Percentiles rank a stretch among this genome's conserved stretches.
These are phyloP conservation scores for Aspergillus pseudoglaucus DNA, from an alignment of 2,329 filamentous ascomycete genomes.

Conservation along the genomic window DNA sequence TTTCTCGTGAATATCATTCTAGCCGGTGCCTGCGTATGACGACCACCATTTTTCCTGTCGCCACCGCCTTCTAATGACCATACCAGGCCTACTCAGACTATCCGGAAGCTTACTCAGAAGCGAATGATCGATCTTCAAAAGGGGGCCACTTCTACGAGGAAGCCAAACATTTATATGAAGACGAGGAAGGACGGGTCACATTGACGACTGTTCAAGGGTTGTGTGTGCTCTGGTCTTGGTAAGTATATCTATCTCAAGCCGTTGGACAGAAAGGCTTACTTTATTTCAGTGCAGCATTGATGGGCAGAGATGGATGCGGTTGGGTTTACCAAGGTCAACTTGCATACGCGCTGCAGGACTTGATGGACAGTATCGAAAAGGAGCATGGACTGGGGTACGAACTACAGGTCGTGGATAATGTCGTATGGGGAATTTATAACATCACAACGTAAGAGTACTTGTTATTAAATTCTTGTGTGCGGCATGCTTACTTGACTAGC, in stretches of 20 bases:
- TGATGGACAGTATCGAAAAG: constrained; percentile 12
- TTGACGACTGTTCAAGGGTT: constrained; percentile 26
- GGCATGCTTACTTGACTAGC: not conserved
- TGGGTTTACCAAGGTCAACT: constrained; percentile 23
- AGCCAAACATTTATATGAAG: constrained; percentile 23
- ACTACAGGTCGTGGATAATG: constrained; percentile 8
- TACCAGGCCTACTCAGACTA: constrained; percentile 24
- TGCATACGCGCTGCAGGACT: constrained; percentile 18
- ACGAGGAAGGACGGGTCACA: constrained; percentile 24
- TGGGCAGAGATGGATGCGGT: constrained; percentile 25
- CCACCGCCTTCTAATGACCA: not conserved
- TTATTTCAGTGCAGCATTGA: constrained; percentile 21
- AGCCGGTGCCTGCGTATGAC: constrained; percentile 20
- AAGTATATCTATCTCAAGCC: constrained; percentile 2
- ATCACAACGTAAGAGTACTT: constrained; percentile 16
- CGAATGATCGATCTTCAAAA: constrained; percentile 12
- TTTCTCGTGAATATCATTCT: constrained; percentile 25
- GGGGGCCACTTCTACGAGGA: constrained; percentile 29
- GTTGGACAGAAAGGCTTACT: not conserved
- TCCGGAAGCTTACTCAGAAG: constrained; percentile 17
- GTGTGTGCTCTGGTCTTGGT: constrained; percentile 25
- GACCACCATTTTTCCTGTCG: not conserved
- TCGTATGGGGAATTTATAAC: constrained; percentile 21
- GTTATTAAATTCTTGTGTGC: not conserved
- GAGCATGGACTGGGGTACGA: constrained; percentile 3